Conservation (phyloP, 495 filamentous ascomycete genomes). For the Aspergillus saccharolyticus region DNA sequence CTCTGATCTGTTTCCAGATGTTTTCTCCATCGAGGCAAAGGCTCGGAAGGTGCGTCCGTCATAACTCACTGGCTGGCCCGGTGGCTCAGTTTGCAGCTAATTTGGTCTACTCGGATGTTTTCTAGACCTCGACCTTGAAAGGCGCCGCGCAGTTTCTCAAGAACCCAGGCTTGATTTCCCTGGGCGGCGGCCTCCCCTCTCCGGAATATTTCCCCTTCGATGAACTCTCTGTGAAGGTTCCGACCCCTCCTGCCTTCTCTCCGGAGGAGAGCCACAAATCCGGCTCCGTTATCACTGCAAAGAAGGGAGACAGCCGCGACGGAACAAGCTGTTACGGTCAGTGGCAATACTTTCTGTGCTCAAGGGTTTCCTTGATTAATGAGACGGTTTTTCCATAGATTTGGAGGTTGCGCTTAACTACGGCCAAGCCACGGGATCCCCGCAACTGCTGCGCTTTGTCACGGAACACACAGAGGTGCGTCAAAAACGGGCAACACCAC, state of each 20-base stretch:
- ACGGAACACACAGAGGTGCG: constrained; percentile 84
- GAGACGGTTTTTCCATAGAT: constrained; percentile 39
- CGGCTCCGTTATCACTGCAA: constrained; percentile 55
- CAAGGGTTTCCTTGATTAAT: background rate
- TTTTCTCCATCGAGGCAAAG: constrained; percentile 37
- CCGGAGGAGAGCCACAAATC: constrained; percentile 53
- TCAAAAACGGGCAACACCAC: background rate
- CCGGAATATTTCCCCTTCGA: constrained; percentile 86
- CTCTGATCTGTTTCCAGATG: constrained; percentile 23
- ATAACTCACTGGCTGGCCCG: background rate
- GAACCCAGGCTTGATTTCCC: constrained; percentile 70
- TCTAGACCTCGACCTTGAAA: constrained; percentile 64
- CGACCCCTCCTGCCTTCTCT: constrained; percentile 60
- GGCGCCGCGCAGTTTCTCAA: constrained; percentile 69
- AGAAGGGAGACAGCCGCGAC: constrained; percentile 74
- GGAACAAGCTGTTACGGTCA: constrained; percentile 57
- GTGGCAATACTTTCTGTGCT: constrained; percentile 8
- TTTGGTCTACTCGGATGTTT: background rate
- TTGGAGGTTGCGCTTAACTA: constrained; percentile 86
- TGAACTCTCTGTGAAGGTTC: constrained; percentile 62
- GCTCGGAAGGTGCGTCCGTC: constrained; percentile 31
- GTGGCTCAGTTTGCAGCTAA: constrained; percentile 3
- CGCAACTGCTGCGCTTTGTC: constrained; percentile 81
- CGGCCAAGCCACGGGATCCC: constrained; percentile 75
- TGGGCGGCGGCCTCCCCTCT: constrained; percentile 88